Base-by-base conservation (phyloP, 495 filamentous ascomycete genomes). In the Neurospora cerealis region DNA sequence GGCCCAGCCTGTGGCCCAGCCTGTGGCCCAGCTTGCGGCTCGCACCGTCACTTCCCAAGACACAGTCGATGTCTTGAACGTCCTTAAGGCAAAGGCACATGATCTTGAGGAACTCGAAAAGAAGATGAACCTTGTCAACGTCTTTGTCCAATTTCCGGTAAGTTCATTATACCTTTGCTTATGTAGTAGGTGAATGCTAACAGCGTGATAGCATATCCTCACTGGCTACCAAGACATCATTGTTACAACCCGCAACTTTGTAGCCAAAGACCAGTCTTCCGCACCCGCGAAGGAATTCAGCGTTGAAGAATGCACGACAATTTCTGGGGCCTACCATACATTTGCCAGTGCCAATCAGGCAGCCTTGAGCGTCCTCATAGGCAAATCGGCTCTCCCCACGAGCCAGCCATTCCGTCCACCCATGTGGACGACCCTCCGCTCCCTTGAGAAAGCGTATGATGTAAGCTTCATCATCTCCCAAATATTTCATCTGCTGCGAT, bases 321-420 rank as follows among this genome's bases (percentile, higher is more conserved):
- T 79, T 5, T 70, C 74, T 38, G 70, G 79, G 24, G 74, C 76
- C 5, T 76, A 74, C 74, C n/a, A 66, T 24, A 36, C 70, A 28
- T 82, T 82, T 36, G 75, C 76, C 69, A 10, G 21, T 6, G 75
- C 74, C 37, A 75, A 79, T 72, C 71, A 79, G 74, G 69, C 62
- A 4, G 73, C 80, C 3, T 75, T 83, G 39, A 76, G 78, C 72
- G 76, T 78, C 54, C 17, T 82, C 21, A 80, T 80, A 69, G 79
- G 74, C 21, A 81, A 81, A 73, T 74, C 77, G 36, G 11, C 4
- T 4, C 9, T 39, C 10, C 10, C 3, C 2, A 39, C 10, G 38
- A 4, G 10, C 38, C 3, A 0, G 10, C 10, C 10, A 39, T 39
- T 4, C 38, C 38, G 11, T 11, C 10, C 3, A 39, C 38, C 38